Conservation (phyloP, 352 stramenopile species). For the Blastocystis sp. region DNA sequence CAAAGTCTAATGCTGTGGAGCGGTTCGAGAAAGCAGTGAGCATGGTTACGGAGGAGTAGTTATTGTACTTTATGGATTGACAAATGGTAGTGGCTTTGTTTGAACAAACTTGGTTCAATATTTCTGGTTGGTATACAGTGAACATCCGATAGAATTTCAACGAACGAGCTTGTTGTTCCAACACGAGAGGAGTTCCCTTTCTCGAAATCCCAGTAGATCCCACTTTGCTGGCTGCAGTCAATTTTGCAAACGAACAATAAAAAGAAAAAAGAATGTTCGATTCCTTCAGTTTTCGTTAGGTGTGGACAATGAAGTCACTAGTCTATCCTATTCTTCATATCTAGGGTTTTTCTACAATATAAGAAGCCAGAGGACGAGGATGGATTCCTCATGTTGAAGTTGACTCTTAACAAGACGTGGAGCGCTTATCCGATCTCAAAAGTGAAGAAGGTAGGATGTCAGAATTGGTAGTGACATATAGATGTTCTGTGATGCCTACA, state of each 20-base stretch:
- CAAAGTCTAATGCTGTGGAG: slow-evolving; percentile 52
- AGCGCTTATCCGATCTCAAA: slow-evolving; percentile 48
- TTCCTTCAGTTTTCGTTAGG: neutral
- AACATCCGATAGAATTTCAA: too few species aligned
- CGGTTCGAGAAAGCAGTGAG: slow-evolving; percentile 47
- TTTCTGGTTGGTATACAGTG: too few species aligned
- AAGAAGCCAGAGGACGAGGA: slow-evolving; percentile 59
- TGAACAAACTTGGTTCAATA: too few species aligned
- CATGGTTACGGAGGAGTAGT: neutral
- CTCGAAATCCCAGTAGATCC: too few species aligned
- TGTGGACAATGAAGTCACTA: slow-evolving; percentile 44
- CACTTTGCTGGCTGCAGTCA: too few species aligned
- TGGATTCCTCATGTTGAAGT: slow-evolving; percentile 56
- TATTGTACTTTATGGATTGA: too few species aligned
- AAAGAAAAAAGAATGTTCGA: neutral
- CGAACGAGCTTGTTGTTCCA: too few species aligned
- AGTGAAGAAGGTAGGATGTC: slow-evolving; percentile 40
- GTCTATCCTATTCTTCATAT: neutral
- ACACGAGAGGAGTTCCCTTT: too few species aligned
- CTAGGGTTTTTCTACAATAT: slow-evolving; percentile 60
- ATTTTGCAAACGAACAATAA: too few species aligned
- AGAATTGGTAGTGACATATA: slow-evolving; percentile 45
- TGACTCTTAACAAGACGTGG: slow-evolving; percentile 61
- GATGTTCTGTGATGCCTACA: slow-evolving; percentile 82
- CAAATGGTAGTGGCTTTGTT: too few species aligned